phyloP scores from a whole-genome alignment of 164 flowering plant species.

The Paratinospora sagittata region DNA sequence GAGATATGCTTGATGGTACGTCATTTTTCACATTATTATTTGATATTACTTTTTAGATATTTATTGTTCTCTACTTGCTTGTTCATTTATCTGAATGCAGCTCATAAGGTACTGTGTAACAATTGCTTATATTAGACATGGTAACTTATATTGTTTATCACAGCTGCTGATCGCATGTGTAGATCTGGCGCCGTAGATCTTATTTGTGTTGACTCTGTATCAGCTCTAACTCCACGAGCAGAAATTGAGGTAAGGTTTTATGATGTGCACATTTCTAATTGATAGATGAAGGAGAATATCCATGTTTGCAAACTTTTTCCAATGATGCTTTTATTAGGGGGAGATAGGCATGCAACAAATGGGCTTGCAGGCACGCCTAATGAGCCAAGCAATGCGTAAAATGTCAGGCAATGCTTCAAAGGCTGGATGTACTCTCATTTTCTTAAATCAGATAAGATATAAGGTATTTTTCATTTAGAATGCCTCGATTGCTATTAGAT shows the following conservation, averaged over 20 bases:
- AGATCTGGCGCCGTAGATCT: constrained; percentile 97
- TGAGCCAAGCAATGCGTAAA: constrained; percentile 99
- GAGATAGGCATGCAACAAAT: constrained; percentile 99
- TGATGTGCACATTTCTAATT: neutral
- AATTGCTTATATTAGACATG: neutral
- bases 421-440: constrained; percentile 96
- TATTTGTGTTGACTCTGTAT: constrained; percentile 94
- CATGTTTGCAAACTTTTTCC: constrained; percentile 6
- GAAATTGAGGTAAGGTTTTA: constrained; percentile 72
- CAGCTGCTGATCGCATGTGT: constrained; percentile 99
- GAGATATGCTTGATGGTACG: no score
- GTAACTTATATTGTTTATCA: constrained; percentile 14
- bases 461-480: constrained; percentile 44
- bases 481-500: neutral
- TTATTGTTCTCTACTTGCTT: neutral
- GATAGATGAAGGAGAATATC: neutral
- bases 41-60: no score
- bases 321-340: constrained; percentile 41
- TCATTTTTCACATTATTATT: no score
- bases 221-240: constrained; percentile 97
- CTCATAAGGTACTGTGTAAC: neutral
- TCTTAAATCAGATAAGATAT: constrained; percentile 91
- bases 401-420: constrained; percentile 99
- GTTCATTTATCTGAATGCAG: neutral
- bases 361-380: constrained; percentile 97